Percentiles rank a stretch among this genome's conserved stretches.
Evolutionary conservation across 2,329 filamentous ascomycete species (phyloP).

Genomic region (Metarhizium robertsii): DNA sequence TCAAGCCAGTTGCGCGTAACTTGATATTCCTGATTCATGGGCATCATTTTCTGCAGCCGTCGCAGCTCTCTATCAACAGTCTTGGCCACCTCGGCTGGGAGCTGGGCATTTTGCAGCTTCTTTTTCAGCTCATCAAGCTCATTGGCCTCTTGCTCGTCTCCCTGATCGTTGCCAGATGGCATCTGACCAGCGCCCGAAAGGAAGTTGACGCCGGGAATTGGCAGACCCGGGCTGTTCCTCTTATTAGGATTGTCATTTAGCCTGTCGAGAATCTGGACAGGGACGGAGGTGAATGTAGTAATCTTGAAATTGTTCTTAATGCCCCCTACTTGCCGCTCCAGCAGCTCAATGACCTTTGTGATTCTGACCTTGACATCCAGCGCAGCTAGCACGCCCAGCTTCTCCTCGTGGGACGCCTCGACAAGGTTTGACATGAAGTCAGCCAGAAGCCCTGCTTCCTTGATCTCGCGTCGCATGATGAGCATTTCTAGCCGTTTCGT

Average conservation of each 20-base stretch:
- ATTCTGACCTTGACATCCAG: constrained; percentile 70
- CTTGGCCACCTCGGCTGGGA: constrained; percentile 78
- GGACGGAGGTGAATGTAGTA: constrained; percentile 63
- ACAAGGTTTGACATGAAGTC: constrained; percentile 96
- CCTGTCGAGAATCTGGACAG: constrained; percentile 52
- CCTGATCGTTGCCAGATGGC: constrained; percentile 38
- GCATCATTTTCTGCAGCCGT: constrained; percentile 88
- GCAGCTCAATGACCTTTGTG: constrained; percentile 70
- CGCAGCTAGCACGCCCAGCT: constrained; percentile 75
- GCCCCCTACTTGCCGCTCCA: constrained; percentile 70
- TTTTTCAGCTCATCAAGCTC: constrained; percentile 89
- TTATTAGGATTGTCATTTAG: constrained; percentile 29
- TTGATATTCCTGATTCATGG: constrained; percentile 90
- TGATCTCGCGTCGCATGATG: constrained; percentile 71
- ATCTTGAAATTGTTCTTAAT: constrained; percentile 86
- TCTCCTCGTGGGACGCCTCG: constrained; percentile 82
- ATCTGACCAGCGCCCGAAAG: constrained; percentile 23
- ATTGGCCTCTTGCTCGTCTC: constrained; percentile 72
- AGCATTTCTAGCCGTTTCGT: constrained; percentile 79
- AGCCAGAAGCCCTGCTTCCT: constrained; percentile 76
- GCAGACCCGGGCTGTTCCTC: constrained; percentile 20
- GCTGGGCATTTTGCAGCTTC: constrained; percentile 69
- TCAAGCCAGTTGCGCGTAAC: constrained; percentile 91
- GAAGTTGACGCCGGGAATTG: constrained; percentile 31
- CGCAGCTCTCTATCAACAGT: constrained; percentile 86